These are phyloP conservation scores for Ustilago esculenta DNA, from an alignment of 1,284 basidiomycete species.

Conservation along the genomic window DNA sequence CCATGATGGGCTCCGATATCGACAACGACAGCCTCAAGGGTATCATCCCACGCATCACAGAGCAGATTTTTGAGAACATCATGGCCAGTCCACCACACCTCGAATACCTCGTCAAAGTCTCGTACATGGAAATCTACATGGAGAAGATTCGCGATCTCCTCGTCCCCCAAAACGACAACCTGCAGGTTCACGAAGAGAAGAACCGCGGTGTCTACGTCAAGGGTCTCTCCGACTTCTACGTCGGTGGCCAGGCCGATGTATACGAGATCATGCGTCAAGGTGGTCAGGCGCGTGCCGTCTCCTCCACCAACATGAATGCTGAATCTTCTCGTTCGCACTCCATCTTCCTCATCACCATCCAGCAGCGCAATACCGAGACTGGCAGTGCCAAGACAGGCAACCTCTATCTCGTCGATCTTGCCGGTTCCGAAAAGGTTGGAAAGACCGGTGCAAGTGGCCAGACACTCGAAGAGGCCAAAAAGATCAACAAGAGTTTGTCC, in stretches of 20 bases:
- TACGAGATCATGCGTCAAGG: constrained; percentile 99
- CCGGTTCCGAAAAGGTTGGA: constrained; percentile 98
- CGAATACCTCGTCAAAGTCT: constrained; percentile 99
- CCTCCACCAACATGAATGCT: constrained; percentile 99
- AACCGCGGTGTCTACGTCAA: constrained; percentile 98
- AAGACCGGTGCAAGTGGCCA: constrained; percentile 99
- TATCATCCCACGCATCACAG: constrained; percentile 97
- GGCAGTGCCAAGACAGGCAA: constrained; percentile 97
- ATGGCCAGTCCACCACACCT: constrained; percentile 92
- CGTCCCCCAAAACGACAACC: constrained; percentile 96
- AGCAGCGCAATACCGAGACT: constrained; percentile 94
- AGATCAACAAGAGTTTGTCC: constrained; percentile 98
- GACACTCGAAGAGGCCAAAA: constrained; percentile 98
- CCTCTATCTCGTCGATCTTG: constrained; percentile 96
- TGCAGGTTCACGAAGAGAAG: constrained; percentile 99
- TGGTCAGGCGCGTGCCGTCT: constrained; percentile 87
- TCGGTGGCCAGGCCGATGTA: constrained; percentile 80
- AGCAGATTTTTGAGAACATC: constrained; percentile 98
- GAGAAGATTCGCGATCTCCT: constrained; percentile 95
- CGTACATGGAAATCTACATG: constrained; percentile 99
- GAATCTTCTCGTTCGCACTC: constrained; percentile 99
- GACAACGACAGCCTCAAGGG: constrained; percentile 81
- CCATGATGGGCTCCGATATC: constrained; percentile 83
- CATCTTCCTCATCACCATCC: constrained; percentile 97
- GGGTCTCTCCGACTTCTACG: constrained; percentile 96